Evolutionary conservation across 305 asterid species (phyloP).

Genomic region (Fraxinus ornus): DNA sequence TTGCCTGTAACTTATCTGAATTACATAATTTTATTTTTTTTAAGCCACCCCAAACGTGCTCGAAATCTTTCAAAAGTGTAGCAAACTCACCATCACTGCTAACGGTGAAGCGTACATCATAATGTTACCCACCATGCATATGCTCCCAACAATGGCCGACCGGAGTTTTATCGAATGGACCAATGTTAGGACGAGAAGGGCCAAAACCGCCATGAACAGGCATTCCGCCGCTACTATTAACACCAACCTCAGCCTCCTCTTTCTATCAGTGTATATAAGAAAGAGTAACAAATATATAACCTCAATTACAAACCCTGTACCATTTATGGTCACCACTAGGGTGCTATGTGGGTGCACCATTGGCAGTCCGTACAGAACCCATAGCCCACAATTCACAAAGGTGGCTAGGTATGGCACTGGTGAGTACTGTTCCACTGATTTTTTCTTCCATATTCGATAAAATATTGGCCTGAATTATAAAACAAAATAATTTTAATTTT

Average conservation of each 20-base stretch:
- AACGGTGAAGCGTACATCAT: constrained; percentile 90
- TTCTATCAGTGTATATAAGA: constrained; percentile 41
- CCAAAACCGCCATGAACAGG: constrained; percentile 48
- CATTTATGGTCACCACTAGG: constrained; percentile 73
- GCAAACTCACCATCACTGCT: constrained; percentile 59
- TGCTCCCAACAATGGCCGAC: constrained; percentile 62
- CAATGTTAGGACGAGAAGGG: constrained; percentile 48
- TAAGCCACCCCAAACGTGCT: background rate
- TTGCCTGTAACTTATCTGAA: background rate
- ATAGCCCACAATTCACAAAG: constrained; percentile 71
- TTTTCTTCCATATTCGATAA: constrained; percentile 59
- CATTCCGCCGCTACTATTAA: constrained; percentile 43
- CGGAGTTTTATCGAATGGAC: constrained; percentile 56
- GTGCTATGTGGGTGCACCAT: constrained; percentile 75
- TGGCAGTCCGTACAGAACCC: constrained; percentile 90
- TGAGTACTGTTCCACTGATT: constrained; percentile 79
- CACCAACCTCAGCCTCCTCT: constrained; percentile 45
- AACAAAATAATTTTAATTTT: background rate
- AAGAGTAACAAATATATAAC: constrained; percentile 48
- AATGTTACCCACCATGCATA: constrained; percentile 77
- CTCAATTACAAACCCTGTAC: constrained; percentile 72
- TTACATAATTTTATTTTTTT: background rate
- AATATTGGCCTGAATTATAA: constrained; percentile 66
- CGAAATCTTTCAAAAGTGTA: background rate
- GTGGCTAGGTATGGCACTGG: constrained; percentile 80